These are phyloP conservation scores for Rhypophila decipiens DNA, from an alignment of 495 filamentous ascomycete species.

Conservation along the genomic window DNA sequence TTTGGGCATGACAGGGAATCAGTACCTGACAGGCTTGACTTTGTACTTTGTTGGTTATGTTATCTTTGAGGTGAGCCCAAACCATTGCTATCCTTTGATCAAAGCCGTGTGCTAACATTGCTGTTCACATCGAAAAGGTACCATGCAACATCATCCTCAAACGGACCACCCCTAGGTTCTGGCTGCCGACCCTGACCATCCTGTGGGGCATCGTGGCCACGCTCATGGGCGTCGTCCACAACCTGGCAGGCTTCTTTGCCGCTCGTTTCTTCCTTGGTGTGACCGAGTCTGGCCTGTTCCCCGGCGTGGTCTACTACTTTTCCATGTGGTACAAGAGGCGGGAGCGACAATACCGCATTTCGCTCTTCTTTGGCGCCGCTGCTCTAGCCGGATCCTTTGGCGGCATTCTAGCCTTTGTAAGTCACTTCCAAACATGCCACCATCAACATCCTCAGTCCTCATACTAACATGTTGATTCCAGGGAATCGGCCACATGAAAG, in stretches of 20 bases:
- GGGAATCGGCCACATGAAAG: conserved; percentile 55
- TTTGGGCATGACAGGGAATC: conserved; percentile 62
- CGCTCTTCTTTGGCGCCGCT: conserved; percentile 69
- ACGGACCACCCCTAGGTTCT: conserved; percentile 58
- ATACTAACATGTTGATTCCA: conserved; percentile 3
- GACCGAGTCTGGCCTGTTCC: conserved; percentile 56
- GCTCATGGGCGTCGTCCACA: conserved; percentile 61
- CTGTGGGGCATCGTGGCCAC: conserved; percentile 59
- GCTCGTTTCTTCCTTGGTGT: conserved; percentile 58
- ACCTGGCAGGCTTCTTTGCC: conserved; percentile 56
- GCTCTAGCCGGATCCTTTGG: conserved; percentile 76
- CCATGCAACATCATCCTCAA: conserved; percentile 73
- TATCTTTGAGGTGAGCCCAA: conserved; percentile 31
- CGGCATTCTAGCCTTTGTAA: conserved; percentile 60
- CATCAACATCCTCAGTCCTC: too few relatives aligned
- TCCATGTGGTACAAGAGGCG: conserved; percentile 78
- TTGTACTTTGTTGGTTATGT: conserved; percentile 76
- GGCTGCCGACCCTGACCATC: conserved; percentile 41
- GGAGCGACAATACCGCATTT: conserved; percentile 64
- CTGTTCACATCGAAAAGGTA: too few relatives aligned
- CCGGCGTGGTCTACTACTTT: conserved; percentile 76
- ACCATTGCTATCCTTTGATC: neutral
- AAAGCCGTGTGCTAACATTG: neutral
- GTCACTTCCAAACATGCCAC: conserved; percentile 2
- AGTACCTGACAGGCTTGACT: conserved; percentile 66